Evolutionary conservation across 2,329 filamentous ascomycete species (phyloP).

Genomic region (Penicillium nordicum): DNA sequence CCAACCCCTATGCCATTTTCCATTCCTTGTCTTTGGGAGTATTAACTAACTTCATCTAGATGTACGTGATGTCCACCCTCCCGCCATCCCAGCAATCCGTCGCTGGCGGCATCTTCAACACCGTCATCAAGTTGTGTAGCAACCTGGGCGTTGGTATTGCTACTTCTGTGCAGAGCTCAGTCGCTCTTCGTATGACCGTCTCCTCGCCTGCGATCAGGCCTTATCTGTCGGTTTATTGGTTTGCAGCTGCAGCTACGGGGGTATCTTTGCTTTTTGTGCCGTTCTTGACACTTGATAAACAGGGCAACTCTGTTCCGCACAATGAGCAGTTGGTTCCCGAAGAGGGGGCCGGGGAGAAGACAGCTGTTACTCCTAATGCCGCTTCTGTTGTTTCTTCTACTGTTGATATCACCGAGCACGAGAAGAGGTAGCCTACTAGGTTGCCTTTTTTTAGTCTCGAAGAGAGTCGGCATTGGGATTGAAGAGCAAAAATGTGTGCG

Average conservation of each 20-base stretch:
- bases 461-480: not conserved
- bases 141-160: slow-evolving; percentile 61
- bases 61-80: slow-evolving; percentile 67
- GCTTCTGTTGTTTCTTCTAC: not conserved
- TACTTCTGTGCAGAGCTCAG: slow-evolving; percentile 40
- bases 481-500: not conserved
- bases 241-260: slow-evolving; percentile 26
- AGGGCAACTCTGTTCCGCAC: slow-evolving; percentile 16
- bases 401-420: not conserved
- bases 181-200: slow-evolving; percentile 17
- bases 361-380: not conserved
- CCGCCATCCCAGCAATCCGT: slow-evolving; percentile 62
- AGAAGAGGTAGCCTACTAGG: not conserved
- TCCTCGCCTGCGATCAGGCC: slow-evolving; percentile 22
- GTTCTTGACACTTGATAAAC: slow-evolving; percentile 30
- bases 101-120: slow-evolving; percentile 66
- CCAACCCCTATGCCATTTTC: not conserved
- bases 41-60: slow-evolving; percentile 39
- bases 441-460: not conserved
- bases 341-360: slow-evolving; percentile 2
- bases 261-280: slow-evolving; percentile 28
- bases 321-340: not conserved
- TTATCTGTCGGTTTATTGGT: slow-evolving; percentile 32
- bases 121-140: slow-evolving; percentile 58
- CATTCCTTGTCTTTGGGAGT: not conserved